Evolutionary conservation across 371 early-diverging fungal genomes (phyloP), one percentile per base, ranked within the genome.

Genomic region (Syncephalastrum contaminatum): DNA sequence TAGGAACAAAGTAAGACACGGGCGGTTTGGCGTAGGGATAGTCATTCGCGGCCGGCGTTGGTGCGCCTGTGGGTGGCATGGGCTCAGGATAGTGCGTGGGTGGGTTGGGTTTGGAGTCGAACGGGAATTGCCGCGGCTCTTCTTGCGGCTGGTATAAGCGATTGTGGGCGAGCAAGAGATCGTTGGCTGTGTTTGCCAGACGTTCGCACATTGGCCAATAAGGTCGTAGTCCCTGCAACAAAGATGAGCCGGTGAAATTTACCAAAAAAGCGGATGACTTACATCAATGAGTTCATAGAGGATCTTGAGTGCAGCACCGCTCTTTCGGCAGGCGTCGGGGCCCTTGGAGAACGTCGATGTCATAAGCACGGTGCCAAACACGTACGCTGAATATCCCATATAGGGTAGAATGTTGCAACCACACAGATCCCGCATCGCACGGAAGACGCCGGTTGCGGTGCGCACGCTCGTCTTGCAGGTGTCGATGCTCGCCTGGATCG

Each of bases 171-270:
- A 58, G 54, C n/a, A 73, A 41, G 43, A 77, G 60, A 40, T 77
- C 72, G 24, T 64, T 62, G 18, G 74, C 67, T 4, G 77, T 72
- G 4, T 49, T 53, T 4, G 74, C 63, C 36, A 77, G 39, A 24
- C 74, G 59, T 50, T 72, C 74, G 51, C 77, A 64, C 61, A 77
- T 64, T 22, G 72, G 74, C 77, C 77, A 77, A 36, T 72, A 73
- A 10, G 74, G 69, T 58, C 36, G 27, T 12, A 59, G 24, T 15
- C 50, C 25, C 59, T 59, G 13, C 18, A 25, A 48, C n/a, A 18
- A 3, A 3, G 19, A 24, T 48, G 19, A 30, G 36, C 12, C 10
- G 0, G 36, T 21, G 2, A 24, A 18, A 22, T 22, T 8, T 6
- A n/a, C 14, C 4, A 19, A 50, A 36, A 0, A 54, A 2, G 15